Percentiles rank a stretch among this genome's conserved stretches.
Conservation (phyloP, 306 rosid species). For the Ziziphus jujuba region DNA sequence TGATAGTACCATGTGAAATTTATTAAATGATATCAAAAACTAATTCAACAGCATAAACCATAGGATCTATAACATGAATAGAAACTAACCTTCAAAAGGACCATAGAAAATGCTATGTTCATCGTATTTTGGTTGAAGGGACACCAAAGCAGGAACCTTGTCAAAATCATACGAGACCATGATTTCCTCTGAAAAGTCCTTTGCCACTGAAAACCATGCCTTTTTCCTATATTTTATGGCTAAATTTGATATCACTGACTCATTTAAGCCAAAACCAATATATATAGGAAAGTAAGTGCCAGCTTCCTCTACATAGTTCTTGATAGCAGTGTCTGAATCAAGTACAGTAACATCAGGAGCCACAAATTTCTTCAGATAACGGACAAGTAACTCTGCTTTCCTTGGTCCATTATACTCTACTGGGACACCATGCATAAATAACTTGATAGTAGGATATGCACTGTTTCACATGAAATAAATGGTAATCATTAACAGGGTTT, state of each 20-base stretch:
- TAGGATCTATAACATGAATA: neutral
- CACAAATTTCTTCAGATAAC: slow-evolving; percentile 82
- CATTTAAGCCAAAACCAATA: slow-evolving; percentile 81
- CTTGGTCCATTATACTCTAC: slow-evolving; percentile 83
- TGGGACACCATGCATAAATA: slow-evolving; percentile 77
- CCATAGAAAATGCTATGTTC: slow-evolving; percentile 83
- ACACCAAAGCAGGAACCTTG: slow-evolving; percentile 86
- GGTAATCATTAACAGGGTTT: neutral
- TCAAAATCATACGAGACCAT: slow-evolving; percentile 82
- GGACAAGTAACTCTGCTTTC: slow-evolving; percentile 79
- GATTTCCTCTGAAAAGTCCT: slow-evolving; percentile 82
- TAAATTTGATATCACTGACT: slow-evolving; percentile 49
- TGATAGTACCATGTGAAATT: neutral
- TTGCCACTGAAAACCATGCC: slow-evolving; percentile 97
- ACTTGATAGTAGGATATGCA: slow-evolving; percentile 74
- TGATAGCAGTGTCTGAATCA: slow-evolving; percentile 77
- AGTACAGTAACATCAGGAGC: slow-evolving; percentile 84
- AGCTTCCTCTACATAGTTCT: slow-evolving; percentile 62
- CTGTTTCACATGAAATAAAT: slow-evolving; percentile 43
- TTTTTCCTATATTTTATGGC: slow-evolving; percentile 74
- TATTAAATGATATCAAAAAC: neutral
- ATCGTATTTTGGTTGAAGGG: slow-evolving; percentile 63
- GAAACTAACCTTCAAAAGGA: slow-evolving; percentile 86
- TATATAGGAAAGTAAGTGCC: slow-evolving; percentile 73
- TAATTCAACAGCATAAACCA: neutral